A percentile compares a stretch with the other conserved stretches of the same genome.
These are phyloP conservation scores for Pyrenophora graminea DNA, from an alignment of 2,329 filamentous ascomycete species.

Conservation along the genomic window DNA sequence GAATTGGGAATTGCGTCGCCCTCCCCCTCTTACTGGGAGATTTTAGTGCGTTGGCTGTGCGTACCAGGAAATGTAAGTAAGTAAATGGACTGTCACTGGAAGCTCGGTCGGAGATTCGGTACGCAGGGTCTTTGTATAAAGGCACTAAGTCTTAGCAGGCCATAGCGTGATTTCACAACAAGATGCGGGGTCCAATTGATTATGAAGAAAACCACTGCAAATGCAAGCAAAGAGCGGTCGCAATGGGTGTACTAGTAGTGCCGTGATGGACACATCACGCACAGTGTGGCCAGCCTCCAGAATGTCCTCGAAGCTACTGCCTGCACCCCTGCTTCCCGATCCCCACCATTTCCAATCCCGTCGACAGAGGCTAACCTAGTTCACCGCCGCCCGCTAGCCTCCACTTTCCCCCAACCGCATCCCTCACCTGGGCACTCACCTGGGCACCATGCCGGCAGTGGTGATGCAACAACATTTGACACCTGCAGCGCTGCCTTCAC, in stretches of 20 bases:
- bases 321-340: constrained; percentile 17
- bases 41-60: constrained; percentile 12
- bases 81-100: constrained; percentile 11
- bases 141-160: constrained; percentile 6
- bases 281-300: constrained; percentile 19
- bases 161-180: constrained; percentile 5
- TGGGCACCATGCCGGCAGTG: not conserved
- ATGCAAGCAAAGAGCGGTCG: not conserved
- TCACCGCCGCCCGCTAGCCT: constrained; percentile 6
- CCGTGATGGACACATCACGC: constrained; percentile 3
- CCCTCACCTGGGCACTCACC: not conserved
- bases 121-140: constrained; percentile 7
- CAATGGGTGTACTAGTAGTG: constrained; percentile 3
- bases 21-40: not conserved
- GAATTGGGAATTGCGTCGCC: not conserved
- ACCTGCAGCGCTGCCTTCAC: not conserved
- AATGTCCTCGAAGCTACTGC: constrained; percentile 23
- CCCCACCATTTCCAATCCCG: constrained; percentile 8
- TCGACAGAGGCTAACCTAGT: not conserved
- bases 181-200: constrained; percentile 9
- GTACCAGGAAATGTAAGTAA: constrained; percentile 13
- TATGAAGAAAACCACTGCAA: constrained; percentile 6
- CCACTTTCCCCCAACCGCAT: constrained; percentile 3
- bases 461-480: not conserved
- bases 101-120: constrained; percentile 11